phyloP scores from a whole-genome alignment of 306 rosid species.

The Vigna angularis region DNA sequence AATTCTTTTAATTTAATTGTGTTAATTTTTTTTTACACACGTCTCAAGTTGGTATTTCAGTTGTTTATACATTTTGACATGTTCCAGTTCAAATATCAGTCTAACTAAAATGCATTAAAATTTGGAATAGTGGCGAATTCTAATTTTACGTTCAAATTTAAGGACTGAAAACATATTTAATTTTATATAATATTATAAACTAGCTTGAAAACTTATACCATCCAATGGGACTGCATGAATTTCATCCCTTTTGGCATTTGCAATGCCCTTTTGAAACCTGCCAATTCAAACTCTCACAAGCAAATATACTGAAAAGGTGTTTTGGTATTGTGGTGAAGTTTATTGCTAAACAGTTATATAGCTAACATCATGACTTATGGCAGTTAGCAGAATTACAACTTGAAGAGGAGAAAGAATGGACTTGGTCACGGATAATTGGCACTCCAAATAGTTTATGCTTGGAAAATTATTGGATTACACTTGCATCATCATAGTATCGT shows the following conservation, averaged over 20 bases:
- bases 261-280: neutral
- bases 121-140: too few relatives aligned
- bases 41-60: too few relatives aligned
- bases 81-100: too few relatives aligned
- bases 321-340: neutral
- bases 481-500: slow-evolving; percentile 61
- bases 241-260: neutral
- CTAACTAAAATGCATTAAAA: too few relatives aligned
- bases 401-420: slow-evolving; percentile 65
- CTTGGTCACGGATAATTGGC: slow-evolving; percentile 83
- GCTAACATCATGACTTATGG: slow-evolving; percentile 44
- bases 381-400: slow-evolving; percentile 83
- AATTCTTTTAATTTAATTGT: too few relatives aligned
- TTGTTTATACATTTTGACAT: too few relatives aligned
- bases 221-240: neutral
- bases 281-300: neutral
- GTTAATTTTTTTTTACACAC: too few relatives aligned
- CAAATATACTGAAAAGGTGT: slow-evolving; percentile 10
- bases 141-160: too few relatives aligned
- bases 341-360: neutral
- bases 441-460: slow-evolving; percentile 83
- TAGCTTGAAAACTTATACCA: neutral
- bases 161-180: too few relatives aligned
- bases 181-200: neutral
- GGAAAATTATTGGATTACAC: slow-evolving; percentile 68